A percentile compares a stretch with the other conserved stretches of the same genome.
Conservation (phyloP, 768 basidiomycete genomes). For the Collybiopsis confluens region DNA sequence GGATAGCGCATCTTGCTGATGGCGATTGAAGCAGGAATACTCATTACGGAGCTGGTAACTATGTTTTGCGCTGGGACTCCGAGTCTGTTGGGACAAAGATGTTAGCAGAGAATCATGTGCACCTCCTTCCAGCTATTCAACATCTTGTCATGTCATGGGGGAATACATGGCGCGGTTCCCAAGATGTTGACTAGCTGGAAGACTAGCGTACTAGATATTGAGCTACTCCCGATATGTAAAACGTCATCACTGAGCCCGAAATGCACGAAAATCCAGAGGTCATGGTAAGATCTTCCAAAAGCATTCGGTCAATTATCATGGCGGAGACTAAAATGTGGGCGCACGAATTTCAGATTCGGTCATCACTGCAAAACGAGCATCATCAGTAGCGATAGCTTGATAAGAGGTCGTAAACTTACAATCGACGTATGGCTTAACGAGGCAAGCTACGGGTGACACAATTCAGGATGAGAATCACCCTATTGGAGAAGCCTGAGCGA, state of each 20-base stretch:
- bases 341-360: constrained; percentile 40
- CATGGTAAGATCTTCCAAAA: constrained; percentile 62
- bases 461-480: no score
- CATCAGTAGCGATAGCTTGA: neutral
- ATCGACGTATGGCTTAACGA: constrained; percentile 12
- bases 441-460: neutral
- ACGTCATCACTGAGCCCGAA: constrained; percentile 83
- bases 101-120: no score
- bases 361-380: neutral
- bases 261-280: constrained; percentile 93
- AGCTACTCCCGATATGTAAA: constrained; percentile 50
- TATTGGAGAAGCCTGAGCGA: no score
- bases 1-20: constrained; percentile 87
- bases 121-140: no score
- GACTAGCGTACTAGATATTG: neutral
- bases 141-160: no score
- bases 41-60: constrained; percentile 89
- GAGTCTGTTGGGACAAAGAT: constrained; percentile 26
- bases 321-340: constrained; percentile 11
- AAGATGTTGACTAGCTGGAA: no score
- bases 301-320: neutral
- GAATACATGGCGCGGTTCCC: no score
- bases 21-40: constrained; percentile 90
- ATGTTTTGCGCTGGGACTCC: constrained; percentile 79
- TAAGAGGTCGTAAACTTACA: neutral